Conservation (phyloP, 352 stramenopile genomes). For the Globisporangium mamillatum region DNA sequence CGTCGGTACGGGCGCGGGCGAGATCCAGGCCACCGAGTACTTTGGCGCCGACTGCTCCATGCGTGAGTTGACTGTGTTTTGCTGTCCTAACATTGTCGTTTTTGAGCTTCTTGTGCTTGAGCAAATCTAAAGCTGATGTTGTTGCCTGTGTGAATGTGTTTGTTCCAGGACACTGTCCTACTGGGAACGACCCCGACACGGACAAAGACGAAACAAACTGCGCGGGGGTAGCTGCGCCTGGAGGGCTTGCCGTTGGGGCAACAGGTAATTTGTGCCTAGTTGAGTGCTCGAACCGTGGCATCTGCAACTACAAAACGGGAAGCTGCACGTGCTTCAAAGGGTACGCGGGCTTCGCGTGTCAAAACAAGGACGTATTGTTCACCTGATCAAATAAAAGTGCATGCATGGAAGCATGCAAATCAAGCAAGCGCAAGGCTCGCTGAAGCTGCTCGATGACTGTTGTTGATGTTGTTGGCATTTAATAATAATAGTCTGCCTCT, state of each 20-base stretch:
- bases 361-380: constrained; percentile 37
- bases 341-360: constrained; percentile 59
- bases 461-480: not conserved
- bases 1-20: constrained; percentile 64
- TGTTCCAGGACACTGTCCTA: constrained; percentile 70
- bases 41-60: constrained; percentile 88
- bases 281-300: constrained; percentile 91
- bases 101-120: not conserved
- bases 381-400: constrained; percentile 10
- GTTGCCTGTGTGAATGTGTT: not conserved
- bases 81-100: not conserved
- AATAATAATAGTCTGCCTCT: constrained; percentile 9
- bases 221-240: constrained; percentile 35
- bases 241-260: constrained; percentile 36
- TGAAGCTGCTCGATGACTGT: not conserved
- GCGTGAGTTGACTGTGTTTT: constrained; percentile 34
- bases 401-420: constrained; percentile 2
- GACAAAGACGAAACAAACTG: constrained; percentile 77
- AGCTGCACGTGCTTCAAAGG: constrained; percentile 88
- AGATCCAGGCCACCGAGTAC: constrained; percentile 85
- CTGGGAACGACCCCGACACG: constrained; percentile 73
- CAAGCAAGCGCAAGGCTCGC: not conserved
- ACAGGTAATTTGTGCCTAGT: constrained; percentile 87
- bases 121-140: not conserved
- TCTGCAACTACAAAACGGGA: constrained; percentile 86